Base-by-base conservation (phyloP, 2,329 filamentous ascomycete genomes). In the Zopfia rhizophila region DNA sequence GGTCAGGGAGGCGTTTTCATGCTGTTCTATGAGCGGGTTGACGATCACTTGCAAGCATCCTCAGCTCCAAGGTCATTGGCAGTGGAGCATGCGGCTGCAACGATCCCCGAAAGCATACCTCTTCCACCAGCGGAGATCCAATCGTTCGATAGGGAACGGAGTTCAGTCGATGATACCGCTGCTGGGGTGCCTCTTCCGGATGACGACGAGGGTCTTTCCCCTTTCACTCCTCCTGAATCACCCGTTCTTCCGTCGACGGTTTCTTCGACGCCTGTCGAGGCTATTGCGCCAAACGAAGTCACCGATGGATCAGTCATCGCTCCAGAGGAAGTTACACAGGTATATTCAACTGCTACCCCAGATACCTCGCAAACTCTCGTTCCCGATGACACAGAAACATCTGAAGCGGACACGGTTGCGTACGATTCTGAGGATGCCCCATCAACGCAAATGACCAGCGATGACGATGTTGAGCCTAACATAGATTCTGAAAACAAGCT, bases 1-100 rank as follows among this genome's bases (percentile, higher is more conserved):
- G 80, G 79, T 2, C 87, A 96, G 58, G 86, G 86, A 0, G 91
- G 90, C 2, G 93, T 92, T 0, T 97, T 97, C 66, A 97, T 99
- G 93, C 81, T 97, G 1, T 97, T 97, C 69, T 99, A 97, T 69
- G 93, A 99, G 53, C 67, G 62, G n/a, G 51, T 65, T 25, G 58
- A n/a, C n/a, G n/a, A 66, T 27, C 10, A 19, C 18, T 48, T 49
- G 67, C 84, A 83, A 33, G 75, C 88, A 3, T 16, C 40, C 5
- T 22, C 28, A 29, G 1, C 23, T 6, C 16, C 21, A 23, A 23
- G 35, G 2, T 7, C 35, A 16, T 13, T 27, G 0, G 3, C 45
- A 27, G 12, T 18, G 7, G 21, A 33, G 14, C 30, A 38, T n/a
- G 24, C 19, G 7, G 13, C 43, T 3, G 11, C 40, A 5, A 12